These are phyloP conservation scores for Castanopsis chinensis DNA, from an alignment of 306 rosid genomes.

Conservation along the genomic window DNA sequence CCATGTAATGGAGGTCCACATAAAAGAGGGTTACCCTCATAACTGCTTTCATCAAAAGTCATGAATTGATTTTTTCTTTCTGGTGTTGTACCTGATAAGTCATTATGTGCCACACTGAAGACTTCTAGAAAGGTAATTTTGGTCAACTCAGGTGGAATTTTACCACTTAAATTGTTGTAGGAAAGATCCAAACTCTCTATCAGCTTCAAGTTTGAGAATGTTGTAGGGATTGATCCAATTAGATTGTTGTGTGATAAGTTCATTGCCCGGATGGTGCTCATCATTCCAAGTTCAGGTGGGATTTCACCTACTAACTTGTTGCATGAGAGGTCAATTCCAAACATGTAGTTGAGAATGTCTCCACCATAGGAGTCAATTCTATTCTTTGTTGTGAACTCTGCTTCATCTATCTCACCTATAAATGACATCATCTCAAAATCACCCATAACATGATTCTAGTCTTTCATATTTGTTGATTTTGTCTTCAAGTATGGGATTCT, in stretches of 20 bases:
- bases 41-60: neutral
- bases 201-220: neutral
- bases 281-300: neutral
- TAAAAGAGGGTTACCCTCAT: neutral
- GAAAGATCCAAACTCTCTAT: constrained; percentile 4
- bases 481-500: neutral
- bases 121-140: neutral
- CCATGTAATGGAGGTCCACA: neutral
- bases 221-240: neutral
- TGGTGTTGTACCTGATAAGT: neutral
- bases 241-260: neutral
- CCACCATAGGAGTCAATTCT: no score
- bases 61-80: neutral
- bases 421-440: no score
- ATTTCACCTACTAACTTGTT: neutral
- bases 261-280: neutral
- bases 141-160: neutral
- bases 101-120: neutral
- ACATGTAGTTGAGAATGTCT: no score
- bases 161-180: neutral
- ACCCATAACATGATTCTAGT: neutral
- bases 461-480: neutral
- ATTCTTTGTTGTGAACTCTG: no score
- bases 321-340: no score
- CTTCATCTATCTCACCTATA: no score